Conservation (phyloP, 148 eudicot genomes). For the Rhododendron griersonianum region DNA sequence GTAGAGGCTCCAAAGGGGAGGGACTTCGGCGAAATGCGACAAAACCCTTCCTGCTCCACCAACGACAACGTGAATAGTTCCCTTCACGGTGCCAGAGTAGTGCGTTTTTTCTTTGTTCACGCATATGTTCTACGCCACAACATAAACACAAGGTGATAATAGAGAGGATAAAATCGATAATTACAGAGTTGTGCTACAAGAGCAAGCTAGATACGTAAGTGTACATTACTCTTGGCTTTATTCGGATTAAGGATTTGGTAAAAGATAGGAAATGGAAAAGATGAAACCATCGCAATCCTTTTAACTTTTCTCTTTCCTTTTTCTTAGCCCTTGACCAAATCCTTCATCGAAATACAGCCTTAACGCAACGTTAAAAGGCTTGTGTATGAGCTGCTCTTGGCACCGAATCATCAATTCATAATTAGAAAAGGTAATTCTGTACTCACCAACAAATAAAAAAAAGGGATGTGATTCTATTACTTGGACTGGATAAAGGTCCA, state of each 20-base stretch:
- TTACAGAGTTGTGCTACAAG: not conserved
- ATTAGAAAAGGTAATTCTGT: not conserved
- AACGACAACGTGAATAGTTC: slow-evolving; percentile 79
- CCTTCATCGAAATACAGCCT: not conserved
- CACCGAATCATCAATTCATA: not conserved
- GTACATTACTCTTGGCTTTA: not conserved
- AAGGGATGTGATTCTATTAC: not conserved
- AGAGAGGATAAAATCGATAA: not conserved
- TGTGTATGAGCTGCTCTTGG: too few relatives aligned
- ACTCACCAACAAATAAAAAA: too few relatives aligned
- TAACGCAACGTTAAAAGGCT: not conserved
- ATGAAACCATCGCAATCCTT: too few relatives aligned
- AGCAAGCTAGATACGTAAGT: not conserved
- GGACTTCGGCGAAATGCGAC: slow-evolving; percentile 42
- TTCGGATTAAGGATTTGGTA: not conserved
- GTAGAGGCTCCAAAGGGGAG: slow-evolving; percentile 61
- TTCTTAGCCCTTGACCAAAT: too few relatives aligned
- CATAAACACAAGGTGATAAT: not conserved
- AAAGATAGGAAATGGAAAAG: not conserved
- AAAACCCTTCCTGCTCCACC: slow-evolving; percentile 83
- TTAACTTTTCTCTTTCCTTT: too few relatives aligned
- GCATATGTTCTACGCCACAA: slow-evolving; percentile 50
- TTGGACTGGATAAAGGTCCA: not conserved
- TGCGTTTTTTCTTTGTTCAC: slow-evolving; percentile 54
- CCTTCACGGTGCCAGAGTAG: slow-evolving; percentile 69